Percentiles rank a stretch among this genome's conserved stretches.
Conservation (phyloP, 805 yeast genomes). For the Cyberlindnera amylophila region DNA sequence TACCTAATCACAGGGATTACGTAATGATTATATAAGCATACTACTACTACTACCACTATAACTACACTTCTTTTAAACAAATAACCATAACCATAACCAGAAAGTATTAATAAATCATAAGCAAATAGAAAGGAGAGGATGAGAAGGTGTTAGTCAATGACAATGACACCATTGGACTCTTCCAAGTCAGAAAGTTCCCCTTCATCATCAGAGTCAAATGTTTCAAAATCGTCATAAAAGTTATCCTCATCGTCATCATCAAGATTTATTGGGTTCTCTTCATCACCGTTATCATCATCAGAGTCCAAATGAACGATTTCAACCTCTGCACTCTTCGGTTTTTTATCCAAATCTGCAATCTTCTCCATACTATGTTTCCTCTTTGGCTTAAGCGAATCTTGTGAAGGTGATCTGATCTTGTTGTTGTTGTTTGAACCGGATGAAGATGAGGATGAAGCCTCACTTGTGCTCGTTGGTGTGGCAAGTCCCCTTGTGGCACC, state of each 20-base stretch:
- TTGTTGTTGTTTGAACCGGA: too few relatives aligned
- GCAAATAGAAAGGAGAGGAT: too few relatives aligned
- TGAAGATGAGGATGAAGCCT: too few relatives aligned
- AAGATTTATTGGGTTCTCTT: conserved; percentile 1
- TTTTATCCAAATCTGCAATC: conserved; percentile 1
- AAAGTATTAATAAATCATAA: too few relatives aligned
- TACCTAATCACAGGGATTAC: too few relatives aligned
- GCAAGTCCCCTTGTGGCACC: conserved; percentile 5
- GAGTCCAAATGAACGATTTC: conserved; percentile 5
- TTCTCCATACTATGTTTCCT: conserved; percentile 4
- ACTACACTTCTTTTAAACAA: too few relatives aligned
- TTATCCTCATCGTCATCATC: conserved; percentile 9
- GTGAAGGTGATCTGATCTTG: too few relatives aligned
- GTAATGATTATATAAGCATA: too few relatives aligned
- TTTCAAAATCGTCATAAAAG: conserved; percentile 9
- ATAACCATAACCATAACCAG: too few relatives aligned
- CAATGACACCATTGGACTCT: conserved; percentile 1
- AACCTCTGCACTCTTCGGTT: conserved; percentile 4
- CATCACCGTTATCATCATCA: not conserved
- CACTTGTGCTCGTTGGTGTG: not conserved
- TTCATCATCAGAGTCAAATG: conserved; percentile 5
- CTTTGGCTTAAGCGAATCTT: too few relatives aligned
- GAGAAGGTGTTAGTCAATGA: conserved; percentile 8
- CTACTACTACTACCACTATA: too few relatives aligned
- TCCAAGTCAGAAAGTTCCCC: conserved; percentile 3